Evolutionary conservation across 2,329 filamentous ascomycete genomes (phyloP).

Genomic region (Emericellopsis cladophorae): DNA sequence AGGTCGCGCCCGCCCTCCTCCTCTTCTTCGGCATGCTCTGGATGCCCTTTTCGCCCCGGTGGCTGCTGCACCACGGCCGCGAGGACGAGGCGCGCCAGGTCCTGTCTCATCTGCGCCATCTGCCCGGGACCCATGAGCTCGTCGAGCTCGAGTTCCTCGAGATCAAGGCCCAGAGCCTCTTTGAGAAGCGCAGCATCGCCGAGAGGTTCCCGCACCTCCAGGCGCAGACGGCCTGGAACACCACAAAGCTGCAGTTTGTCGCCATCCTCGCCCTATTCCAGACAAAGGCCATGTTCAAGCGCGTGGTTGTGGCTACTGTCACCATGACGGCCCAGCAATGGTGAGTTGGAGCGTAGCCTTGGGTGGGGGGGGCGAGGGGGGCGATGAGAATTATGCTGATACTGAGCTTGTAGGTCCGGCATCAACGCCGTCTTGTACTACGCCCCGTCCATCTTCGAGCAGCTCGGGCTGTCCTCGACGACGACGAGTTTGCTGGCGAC

Average conservation of each 20-base stretch:
- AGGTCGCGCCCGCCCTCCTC: constrained; percentile 53
- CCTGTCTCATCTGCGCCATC: constrained; percentile 52
- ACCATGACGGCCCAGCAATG: constrained; percentile 47
- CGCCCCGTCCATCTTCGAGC: constrained; percentile 55
- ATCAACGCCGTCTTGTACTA: constrained; percentile 42
- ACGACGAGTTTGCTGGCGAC: constrained; percentile 51
- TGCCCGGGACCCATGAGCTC: constrained; percentile 44
- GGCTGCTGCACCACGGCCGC: constrained; percentile 58
- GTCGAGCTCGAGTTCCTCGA: constrained; percentile 70
- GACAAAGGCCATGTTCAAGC: constrained; percentile 52
- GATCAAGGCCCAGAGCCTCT: constrained; percentile 66
- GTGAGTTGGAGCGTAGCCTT: constrained; percentile 32
- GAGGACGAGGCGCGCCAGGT: constrained; percentile 54
- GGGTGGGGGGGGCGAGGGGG: no score
- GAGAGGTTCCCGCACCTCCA: constrained; percentile 56
- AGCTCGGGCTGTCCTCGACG: constrained; percentile 44
- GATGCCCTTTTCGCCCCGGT: constrained; percentile 70
- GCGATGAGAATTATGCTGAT: not conserved
- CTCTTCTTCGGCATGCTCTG: constrained; percentile 61
- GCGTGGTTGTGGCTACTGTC: constrained; percentile 49
- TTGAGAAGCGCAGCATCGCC: constrained; percentile 58
- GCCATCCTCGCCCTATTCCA: constrained; percentile 53
- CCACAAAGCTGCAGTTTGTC: constrained; percentile 57
- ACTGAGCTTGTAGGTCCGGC: not conserved
- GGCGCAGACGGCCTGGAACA: constrained; percentile 47